Evolutionary conservation across 805 yeast genomes (phyloP).

Genomic region (Metschnikowia continentalis): DNA sequence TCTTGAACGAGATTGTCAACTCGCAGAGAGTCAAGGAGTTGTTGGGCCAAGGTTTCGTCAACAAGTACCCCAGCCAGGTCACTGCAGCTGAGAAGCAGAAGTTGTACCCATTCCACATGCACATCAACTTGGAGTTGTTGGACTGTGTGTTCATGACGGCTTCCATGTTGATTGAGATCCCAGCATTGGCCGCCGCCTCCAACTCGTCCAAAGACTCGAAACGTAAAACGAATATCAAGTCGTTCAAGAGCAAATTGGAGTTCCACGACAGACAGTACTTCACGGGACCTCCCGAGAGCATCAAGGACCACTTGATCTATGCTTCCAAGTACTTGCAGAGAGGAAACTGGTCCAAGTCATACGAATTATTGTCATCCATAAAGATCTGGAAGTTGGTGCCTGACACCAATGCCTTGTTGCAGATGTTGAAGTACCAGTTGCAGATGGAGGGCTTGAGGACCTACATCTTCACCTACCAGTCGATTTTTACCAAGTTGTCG

Average conservation of each 20-base stretch:
- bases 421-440: constrained; percentile 71
- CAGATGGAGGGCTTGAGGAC: constrained; percentile 91
- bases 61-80: constrained; percentile 59
- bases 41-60: constrained; percentile 80
- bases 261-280: constrained; percentile 91
- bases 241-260: constrained; percentile 87
- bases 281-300: constrained; percentile 97
- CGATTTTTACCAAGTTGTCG: constrained; percentile 71
- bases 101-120: constrained; percentile 96
- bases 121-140: constrained; percentile 89
- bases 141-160: constrained; percentile 92
- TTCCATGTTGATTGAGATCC: constrained; percentile 86
- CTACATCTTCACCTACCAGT: constrained; percentile 80
- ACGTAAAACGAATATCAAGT: constrained; percentile 58
- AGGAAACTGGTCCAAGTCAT: constrained; percentile 85
- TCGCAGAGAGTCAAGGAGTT: constrained; percentile 85
- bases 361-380: constrained; percentile 66
- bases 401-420: constrained; percentile 60
- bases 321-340: constrained; percentile 84
- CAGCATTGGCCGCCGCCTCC: constrained; percentile 66
- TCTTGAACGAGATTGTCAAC: constrained; percentile 81
- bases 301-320: constrained; percentile 87
- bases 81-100: constrained; percentile 67
- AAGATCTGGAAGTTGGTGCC: constrained; percentile 84
- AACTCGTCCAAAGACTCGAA: constrained; percentile 57